phyloP scores from a whole-genome alignment of 2,329 filamentous ascomycete genomes.

The Apiospora phragmitis region DNA sequence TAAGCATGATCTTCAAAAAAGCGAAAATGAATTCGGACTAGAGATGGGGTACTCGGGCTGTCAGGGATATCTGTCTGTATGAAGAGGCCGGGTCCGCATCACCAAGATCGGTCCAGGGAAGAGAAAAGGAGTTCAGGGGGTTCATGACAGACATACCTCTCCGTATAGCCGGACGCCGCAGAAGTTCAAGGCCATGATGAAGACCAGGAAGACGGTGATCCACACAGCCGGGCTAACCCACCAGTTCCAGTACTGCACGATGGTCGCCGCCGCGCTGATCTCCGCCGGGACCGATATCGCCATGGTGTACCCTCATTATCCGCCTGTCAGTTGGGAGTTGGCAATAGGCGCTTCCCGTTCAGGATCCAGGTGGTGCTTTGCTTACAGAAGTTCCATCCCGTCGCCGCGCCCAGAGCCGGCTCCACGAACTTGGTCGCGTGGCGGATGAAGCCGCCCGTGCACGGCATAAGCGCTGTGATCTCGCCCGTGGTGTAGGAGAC shows the following conservation, averaged over 20 bases:
- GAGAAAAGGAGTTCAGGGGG: neutral
- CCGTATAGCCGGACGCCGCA: slow-evolving; percentile 7
- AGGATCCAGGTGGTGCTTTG: neutral
- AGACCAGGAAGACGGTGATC: slow-evolving; percentile 71
- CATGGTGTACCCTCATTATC: neutral
- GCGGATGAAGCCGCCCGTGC: neutral
- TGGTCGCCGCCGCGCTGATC: slow-evolving; percentile 57
- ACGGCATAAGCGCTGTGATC: slow-evolving; percentile 10
- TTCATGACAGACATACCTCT: neutral
- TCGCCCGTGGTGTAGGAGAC: slow-evolving; percentile 7
- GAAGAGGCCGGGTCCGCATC: neutral
- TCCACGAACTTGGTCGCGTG: slow-evolving; percentile 13
- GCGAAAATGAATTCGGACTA: slow-evolving; percentile 12
- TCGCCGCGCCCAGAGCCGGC: slow-evolving; percentile 11
- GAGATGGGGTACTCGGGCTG: neutral
- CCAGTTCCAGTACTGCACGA: slow-evolving; percentile 73
- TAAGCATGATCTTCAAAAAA: slow-evolving; percentile 10
- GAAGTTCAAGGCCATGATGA: slow-evolving; percentile 45
- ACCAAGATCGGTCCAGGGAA: neutral
- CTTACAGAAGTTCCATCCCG: slow-evolving; percentile 12
- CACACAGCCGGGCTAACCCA: slow-evolving; percentile 67
- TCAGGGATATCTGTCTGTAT: neutral
- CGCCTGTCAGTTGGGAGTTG: neutral
- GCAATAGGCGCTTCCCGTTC: neutral
- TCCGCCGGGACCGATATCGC: slow-evolving; percentile 2